phyloP scores from a whole-genome alignment of 345 rosid species.

The Arabidopsis thaliana region TAIR10.1 NC_003071.7:11809001-11809500 shows the following conservation, averaged over 20 bases:
- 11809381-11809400: constrained; percentile 20
- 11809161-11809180: background rate
- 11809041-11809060: background rate
- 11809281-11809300: constrained; percentile 21
- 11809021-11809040: background rate
- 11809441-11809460: constrained; percentile 41
- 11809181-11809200: background rate
- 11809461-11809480: constrained; percentile 73
- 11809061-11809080: background rate
- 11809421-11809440: constrained; percentile 28
- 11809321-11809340: constrained; percentile 11
- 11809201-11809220: constrained; percentile 21
- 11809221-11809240: constrained; percentile 30
- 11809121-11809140: background rate
- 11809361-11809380: constrained; percentile 24
- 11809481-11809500: constrained; percentile 62
- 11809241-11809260: background rate
- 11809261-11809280: constrained; percentile 35
- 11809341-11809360: background rate
- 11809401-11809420: constrained; percentile 33
- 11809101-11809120: background rate
- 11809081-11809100: background rate
- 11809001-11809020: background rate
- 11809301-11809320: constrained; percentile 17
- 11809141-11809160: background rate